These are phyloP conservation scores for Blastobotrys elegans DNA, from an alignment of 1,139 yeast genomes.

Conservation along the genomic window DNA sequence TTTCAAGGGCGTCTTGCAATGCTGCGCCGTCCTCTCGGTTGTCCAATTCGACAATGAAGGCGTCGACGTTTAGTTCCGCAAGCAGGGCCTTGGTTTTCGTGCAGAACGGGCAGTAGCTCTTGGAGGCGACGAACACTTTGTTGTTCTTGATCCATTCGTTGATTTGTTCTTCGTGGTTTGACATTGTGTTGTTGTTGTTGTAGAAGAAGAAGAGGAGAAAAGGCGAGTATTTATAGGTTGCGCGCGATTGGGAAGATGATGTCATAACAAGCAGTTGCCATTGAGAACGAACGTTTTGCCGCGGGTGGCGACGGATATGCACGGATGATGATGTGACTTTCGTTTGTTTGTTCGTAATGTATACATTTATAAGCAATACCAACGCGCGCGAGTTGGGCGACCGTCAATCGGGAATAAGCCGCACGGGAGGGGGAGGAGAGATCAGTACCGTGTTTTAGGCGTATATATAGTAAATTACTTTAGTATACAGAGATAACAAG, in stretches of 20 bases:
- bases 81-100: constrained; percentile 23
- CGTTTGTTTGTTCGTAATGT: too few relatives aligned
- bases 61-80: constrained; percentile 19
- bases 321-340: too few relatives aligned
- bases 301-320: too few relatives aligned
- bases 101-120: constrained; percentile 39
- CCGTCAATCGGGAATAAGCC: too few relatives aligned
- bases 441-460: too few relatives aligned
- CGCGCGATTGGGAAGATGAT: background rate
- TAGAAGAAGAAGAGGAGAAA: background rate
- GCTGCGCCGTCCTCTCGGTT: constrained; percentile 47
- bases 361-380: too few relatives aligned
- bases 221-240: background rate
- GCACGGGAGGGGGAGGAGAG: too few relatives aligned
- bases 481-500: too few relatives aligned
- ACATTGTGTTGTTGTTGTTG: background rate
- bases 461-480: too few relatives aligned
- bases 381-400: too few relatives aligned
- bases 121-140: constrained; percentile 80
- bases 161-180: constrained; percentile 5
- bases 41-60: constrained; percentile 27
- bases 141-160: constrained; percentile 54
- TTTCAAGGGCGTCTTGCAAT: constrained; percentile 71
- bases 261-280: background rate
- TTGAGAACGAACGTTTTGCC: too few relatives aligned